A percentile compares a stretch with the other conserved stretches of the same genome.
Evolutionary conservation across 2,329 filamentous ascomycete species (phyloP).

Genomic region (Beauveria caledonica): DNA sequence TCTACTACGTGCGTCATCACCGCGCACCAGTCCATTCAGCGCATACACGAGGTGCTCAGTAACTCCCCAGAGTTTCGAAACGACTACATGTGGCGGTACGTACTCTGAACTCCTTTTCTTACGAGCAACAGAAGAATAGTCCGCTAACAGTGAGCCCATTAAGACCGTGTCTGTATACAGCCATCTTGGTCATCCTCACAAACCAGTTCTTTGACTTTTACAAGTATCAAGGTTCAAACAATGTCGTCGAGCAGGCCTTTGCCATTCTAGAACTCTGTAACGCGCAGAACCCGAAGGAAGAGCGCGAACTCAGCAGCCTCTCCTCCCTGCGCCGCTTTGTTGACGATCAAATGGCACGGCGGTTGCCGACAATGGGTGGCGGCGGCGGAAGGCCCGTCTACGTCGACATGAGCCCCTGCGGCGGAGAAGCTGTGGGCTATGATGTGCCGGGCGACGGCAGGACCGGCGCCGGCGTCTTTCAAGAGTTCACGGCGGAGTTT

Average conservation of each 20-base stretch:
- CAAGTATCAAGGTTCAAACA: slow-evolving; percentile 31
- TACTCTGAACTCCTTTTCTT: background rate
- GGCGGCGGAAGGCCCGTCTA: background rate
- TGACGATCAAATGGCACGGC: background rate
- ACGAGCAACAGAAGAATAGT: too few species aligned
- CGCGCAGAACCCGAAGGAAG: background rate
- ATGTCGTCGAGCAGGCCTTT: slow-evolving; percentile 27
- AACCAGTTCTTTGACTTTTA: slow-evolving; percentile 48
- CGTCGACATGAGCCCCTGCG: background rate
- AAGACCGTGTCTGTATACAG: slow-evolving; percentile 50
- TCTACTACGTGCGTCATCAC: background rate
- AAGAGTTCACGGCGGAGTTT: too few species aligned
- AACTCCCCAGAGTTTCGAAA: background rate
- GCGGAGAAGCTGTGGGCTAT: background rate
- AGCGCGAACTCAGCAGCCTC: background rate
- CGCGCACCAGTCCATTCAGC: background rate
- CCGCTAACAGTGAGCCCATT: too few species aligned
- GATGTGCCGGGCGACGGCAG: background rate
- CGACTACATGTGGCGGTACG: slow-evolving; percentile 6
- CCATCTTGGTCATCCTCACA: slow-evolving; percentile 44
- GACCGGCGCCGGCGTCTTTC: too few species aligned
- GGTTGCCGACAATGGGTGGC: background rate
- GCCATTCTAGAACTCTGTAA: background rate
- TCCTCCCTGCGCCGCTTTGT: background rate
- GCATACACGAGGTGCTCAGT: background rate